phyloP scores from a whole-genome alignment of 2,329 filamentous ascomycete species.

The Penicillium polonicum region DNA sequence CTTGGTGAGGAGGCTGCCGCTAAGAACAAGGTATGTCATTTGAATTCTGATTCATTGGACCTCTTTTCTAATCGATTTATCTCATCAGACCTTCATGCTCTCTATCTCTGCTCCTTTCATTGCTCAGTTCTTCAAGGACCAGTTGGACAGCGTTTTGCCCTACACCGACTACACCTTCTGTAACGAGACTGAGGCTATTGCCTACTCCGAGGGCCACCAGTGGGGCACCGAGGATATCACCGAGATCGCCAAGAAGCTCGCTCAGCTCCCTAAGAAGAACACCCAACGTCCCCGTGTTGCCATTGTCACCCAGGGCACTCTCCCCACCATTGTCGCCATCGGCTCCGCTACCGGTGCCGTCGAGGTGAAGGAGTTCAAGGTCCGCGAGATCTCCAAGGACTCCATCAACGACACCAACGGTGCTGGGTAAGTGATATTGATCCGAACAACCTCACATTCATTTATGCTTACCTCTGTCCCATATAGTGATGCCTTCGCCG shows the following conservation, averaged over 20 bases:
- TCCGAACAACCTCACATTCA: background rate
- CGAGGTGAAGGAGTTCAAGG: slow-evolving; percentile 72
- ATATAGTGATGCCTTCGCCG: slow-evolving; percentile 83
- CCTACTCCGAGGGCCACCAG: slow-evolving; percentile 80
- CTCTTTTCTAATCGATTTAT: slow-evolving; percentile 3
- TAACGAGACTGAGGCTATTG: slow-evolving; percentile 90
- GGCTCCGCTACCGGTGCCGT: slow-evolving; percentile 65
- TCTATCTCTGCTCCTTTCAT: slow-evolving; percentile 96
- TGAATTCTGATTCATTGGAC: background rate
- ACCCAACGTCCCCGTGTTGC: slow-evolving; percentile 76
- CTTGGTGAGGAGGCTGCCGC: slow-evolving; percentile 84
- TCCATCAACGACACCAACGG: slow-evolving; percentile 96
- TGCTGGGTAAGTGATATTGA: slow-evolving; percentile 59
- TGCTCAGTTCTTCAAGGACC: slow-evolving; percentile 95
- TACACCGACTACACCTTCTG: slow-evolving; percentile 97
- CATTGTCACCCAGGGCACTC: slow-evolving; percentile 92
- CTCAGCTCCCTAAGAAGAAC: slow-evolving; percentile 91
- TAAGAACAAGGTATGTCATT: slow-evolving; percentile 70
- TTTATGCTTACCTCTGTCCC: slow-evolving; percentile 12
- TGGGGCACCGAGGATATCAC: slow-evolving; percentile 74
- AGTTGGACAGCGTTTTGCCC: slow-evolving; percentile 76
- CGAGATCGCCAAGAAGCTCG: slow-evolving; percentile 81
- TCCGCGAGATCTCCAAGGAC: slow-evolving; percentile 72
- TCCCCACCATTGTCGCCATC: slow-evolving; percentile 79
- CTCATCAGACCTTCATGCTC: slow-evolving; percentile 67